Conservation (phyloP, 164 flowering plant species). For the Kingdonia uniflora region DNA sequence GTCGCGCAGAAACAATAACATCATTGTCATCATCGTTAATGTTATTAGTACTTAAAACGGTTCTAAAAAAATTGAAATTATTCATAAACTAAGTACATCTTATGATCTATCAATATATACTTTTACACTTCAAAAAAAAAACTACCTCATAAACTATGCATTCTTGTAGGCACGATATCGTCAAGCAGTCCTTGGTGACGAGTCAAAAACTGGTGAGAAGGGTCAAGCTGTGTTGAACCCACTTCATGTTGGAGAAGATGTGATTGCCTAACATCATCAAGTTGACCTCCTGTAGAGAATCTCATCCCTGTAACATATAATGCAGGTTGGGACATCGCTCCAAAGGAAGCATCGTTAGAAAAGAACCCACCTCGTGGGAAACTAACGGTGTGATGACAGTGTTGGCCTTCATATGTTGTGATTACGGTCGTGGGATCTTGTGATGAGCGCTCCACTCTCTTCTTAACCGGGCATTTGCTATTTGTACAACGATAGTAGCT, state of each 20-base stretch:
- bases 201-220: conserved; percentile 14
- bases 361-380: conserved; percentile 45
- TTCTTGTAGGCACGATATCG: conserved; percentile 57
- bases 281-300: conserved; percentile 14
- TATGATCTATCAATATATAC: no score
- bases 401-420: conserved; percentile 94
- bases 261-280: conserved; percentile 6
- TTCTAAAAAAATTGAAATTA: no score
- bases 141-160: conserved; percentile 34
- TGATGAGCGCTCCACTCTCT: conserved; percentile 73
- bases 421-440: conserved; percentile 72
- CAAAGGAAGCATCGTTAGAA: conserved; percentile 23
- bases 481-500: conserved; percentile 91
- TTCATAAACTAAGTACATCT: no score
- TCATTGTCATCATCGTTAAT: no score
- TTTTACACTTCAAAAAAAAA: no score
- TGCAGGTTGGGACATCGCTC: conserved; percentile 16
- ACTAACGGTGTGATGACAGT: conserved; percentile 66
- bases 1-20: no score
- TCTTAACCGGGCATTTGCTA: conserved; percentile 83
- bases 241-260: conserved; percentile 12
- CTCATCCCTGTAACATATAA: conserved; percentile 26
- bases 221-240: conserved; percentile 8
- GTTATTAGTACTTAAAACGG: no score
- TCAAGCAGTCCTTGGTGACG: conserved; percentile 63